phyloP scores from a whole-genome alignment of 2,329 filamentous ascomycete species.

The Hypocrella siamensis region DNA sequence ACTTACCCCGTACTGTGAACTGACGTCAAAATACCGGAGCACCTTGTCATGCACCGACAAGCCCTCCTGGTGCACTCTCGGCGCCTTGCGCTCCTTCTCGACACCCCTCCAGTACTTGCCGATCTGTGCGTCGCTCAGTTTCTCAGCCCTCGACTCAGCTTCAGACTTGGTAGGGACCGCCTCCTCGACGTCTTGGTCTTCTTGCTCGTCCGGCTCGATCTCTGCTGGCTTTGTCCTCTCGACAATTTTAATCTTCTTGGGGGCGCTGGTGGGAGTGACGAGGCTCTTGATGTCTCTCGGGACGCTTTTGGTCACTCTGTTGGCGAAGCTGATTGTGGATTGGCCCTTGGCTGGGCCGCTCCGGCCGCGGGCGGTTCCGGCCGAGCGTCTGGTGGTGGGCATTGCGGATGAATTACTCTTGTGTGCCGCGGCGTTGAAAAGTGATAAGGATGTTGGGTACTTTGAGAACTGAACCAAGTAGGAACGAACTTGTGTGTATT shows the following conservation, averaged over 20 bases:
- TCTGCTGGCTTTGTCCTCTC: conserved; percentile 8
- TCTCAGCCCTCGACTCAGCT: conserved; percentile 41
- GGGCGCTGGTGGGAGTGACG: too few relatives aligned
- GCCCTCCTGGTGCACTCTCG: conserved; percentile 62
- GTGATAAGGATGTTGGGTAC: too few relatives aligned
- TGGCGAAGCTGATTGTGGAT: conserved; percentile 41
- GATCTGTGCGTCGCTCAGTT: conserved; percentile 53
- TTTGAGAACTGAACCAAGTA: too few relatives aligned
- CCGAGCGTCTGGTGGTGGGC: conserved; percentile 34
- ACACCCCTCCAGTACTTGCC: conserved; percentile 62
- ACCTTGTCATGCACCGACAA: conserved; percentile 69
- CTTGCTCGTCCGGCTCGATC: conserved; percentile 8
- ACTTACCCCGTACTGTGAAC: conserved; percentile 79
- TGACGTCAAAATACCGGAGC: conserved; percentile 82
- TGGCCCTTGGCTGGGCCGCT: conserved; percentile 27
- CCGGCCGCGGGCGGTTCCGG: conserved; percentile 19
- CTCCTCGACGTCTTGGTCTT: conserved; percentile 9
- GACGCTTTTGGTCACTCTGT: conserved; percentile 37
- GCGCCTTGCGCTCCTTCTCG: conserved; percentile 51
- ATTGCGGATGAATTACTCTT: conserved; percentile 20
- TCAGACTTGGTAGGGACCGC: conserved; percentile 27
- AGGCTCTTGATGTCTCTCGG: conserved; percentile 29
- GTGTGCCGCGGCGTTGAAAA: too few relatives aligned
- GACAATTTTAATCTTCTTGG: conserved; percentile 18
- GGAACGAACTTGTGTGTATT: too few relatives aligned